Base-by-base conservation (phyloP, 2,329 filamentous ascomycete genomes). In the Aspergillus candidus region DNA sequence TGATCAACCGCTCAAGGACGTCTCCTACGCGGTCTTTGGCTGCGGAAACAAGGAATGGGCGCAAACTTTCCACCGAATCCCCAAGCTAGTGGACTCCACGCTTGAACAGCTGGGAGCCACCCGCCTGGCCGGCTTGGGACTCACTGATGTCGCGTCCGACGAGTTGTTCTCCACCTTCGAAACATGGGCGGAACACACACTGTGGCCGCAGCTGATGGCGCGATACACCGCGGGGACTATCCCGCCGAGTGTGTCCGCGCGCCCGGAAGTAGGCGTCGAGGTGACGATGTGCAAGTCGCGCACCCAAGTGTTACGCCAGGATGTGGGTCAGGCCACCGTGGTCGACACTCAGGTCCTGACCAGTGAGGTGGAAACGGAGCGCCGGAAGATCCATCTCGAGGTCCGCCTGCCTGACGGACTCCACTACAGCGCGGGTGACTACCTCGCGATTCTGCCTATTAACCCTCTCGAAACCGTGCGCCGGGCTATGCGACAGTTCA, bases 391-490 rank as follows among this genome's bases (percentile, higher is more conserved):
- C 76, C 75, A 83, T 49, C 75, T 88, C 14, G 79, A 81, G 51
- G 78, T 89, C 22, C 75, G 79, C 46, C 72, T 91, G 1, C 86
- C 86, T 0, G 76, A 72, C 0, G 77, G 75, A 40, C 72, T 80
- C 70, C 74, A 73, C 0, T 91, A 90, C 65, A 74, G 76, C 29
- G 77, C 82, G 1, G 87, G 86, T n/a, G 86, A 91, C 58, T 90
- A 93, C 60, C 74, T 91, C 0, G 83, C 84, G 0, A 71, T 89
- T 2, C 70, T 89, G 1, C 86, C 86, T 0, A 66, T 86, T 18
- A 91, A 91, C 60, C 79, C 80, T 1, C 72, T 73, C 35, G 67
- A 74, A 18, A 80, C 71, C 5, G 77, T 90, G 3, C 71, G 73
- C 2, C 74, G 84, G 4, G 83, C 78, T 0, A 78, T 88, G 66